These are phyloP conservation scores for Ceratocystiopsis minuta DNA, from an alignment of 2,329 filamentous ascomycete genomes.

Conservation along the genomic window DNA sequence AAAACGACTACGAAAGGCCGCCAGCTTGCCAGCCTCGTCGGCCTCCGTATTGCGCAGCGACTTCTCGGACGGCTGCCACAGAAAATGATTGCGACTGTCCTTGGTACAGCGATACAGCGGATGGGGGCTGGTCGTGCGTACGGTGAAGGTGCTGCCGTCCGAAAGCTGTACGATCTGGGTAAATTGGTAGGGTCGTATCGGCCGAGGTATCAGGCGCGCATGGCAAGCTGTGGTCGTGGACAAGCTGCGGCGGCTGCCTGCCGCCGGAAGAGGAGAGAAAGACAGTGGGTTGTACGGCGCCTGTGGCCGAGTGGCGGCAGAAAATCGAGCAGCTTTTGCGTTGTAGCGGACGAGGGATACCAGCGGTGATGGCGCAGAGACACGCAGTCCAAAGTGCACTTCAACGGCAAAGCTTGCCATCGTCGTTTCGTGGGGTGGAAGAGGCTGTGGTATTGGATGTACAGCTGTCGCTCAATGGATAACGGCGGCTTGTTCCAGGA, in stretches of 20 bases:
- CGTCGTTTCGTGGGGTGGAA: too few relatives aligned
- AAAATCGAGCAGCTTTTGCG: too few relatives aligned
- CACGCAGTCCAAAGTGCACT: too few relatives aligned
- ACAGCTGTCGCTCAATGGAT: too few relatives aligned
- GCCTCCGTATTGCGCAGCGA: conserved; percentile 77
- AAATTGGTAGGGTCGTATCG: conserved; percentile 88
- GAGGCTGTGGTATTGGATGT: too few relatives aligned
- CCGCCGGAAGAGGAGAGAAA: not conserved
- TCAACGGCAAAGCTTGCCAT: too few relatives aligned
- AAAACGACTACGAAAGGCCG: conserved; percentile 70
- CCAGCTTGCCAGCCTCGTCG: conserved; percentile 81
- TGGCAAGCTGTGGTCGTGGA: conserved; percentile 34
- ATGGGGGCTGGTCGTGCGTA: conserved; percentile 56
- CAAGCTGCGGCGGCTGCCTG: conserved; percentile 16
- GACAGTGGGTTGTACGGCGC: too few relatives aligned
- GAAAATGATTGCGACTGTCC: conserved; percentile 72
- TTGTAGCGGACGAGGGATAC: too few relatives aligned
- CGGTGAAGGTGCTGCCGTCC: conserved; percentile 71
- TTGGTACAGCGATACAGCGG: conserved; percentile 45
- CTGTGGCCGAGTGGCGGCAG: too few relatives aligned
- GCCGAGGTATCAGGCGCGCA: conserved; percentile 70
- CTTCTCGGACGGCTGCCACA: conserved; percentile 79
- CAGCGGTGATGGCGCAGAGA: too few relatives aligned
- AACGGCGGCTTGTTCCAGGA: too few relatives aligned
- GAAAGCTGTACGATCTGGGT: conserved; percentile 90